Evolutionary conservation across 192 early-diverging fungal species (phyloP).

Genomic region (Mortierella antarctica): DNA sequence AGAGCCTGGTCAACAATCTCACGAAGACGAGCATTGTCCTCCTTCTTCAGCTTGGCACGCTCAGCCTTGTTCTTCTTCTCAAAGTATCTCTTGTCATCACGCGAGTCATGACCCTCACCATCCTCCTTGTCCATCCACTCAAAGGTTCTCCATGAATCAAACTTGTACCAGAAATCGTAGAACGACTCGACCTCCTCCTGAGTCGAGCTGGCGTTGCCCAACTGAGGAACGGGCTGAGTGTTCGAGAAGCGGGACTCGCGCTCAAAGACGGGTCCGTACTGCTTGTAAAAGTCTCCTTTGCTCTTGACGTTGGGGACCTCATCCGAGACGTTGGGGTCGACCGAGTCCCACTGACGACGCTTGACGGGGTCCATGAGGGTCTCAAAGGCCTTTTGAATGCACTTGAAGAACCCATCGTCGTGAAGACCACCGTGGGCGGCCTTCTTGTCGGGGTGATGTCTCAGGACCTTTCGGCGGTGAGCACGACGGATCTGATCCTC

Average conservation of each 20-base stretch:
- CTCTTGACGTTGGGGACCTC: conserved; percentile 78
- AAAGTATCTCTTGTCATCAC: conserved; percentile 96
- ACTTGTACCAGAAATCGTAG: conserved; percentile 86
- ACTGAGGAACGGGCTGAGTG: conserved; percentile 81
- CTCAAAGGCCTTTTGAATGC: conserved; percentile 94
- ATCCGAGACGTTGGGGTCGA: conserved; percentile 87
- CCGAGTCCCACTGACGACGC: conserved; percentile 96
- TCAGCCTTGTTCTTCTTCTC: conserved; percentile 96
- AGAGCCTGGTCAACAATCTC: conserved; percentile 86
- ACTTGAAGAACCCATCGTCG: conserved; percentile 99
- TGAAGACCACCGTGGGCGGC: conserved; percentile 76
- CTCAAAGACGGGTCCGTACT: conserved; percentile 81
- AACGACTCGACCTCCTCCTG: conserved; percentile 82
- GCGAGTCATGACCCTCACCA: conserved; percentile 85
- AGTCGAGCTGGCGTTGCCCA: conserved; percentile 75
- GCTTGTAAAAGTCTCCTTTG: conserved; percentile 87
- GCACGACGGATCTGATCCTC: conserved; percentile 95
- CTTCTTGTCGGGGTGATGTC: conserved; percentile 99
- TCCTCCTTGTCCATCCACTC: conserved; percentile 99
- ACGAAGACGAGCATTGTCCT: conserved; percentile 91
- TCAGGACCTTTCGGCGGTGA: conserved; percentile 92
- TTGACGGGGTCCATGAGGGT: conserved; percentile 89
- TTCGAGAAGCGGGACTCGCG: conserved; percentile 95
- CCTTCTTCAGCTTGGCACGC: conserved; percentile 94
- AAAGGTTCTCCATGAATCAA: conserved; percentile 98